A percentile compares a stretch with the other conserved stretches of the same genome.
These are phyloP conservation scores for Citrus glauca DNA, from an alignment of 345 rosid species.

Conservation along the genomic window DNA sequence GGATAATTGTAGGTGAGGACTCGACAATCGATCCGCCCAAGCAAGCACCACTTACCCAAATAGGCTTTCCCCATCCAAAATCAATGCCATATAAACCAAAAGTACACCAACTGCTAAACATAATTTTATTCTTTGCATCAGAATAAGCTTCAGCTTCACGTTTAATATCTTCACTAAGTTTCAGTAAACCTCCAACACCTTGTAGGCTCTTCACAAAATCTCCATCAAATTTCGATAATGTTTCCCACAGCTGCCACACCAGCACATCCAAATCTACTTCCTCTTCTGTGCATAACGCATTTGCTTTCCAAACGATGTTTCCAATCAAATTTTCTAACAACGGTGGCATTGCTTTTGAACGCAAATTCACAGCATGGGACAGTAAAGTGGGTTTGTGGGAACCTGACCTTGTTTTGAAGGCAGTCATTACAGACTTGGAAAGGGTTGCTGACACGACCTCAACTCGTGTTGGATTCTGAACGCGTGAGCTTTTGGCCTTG, in stretches of 20 bases:
- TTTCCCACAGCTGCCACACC: slow-evolving; percentile 1
- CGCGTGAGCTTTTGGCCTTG: slow-evolving; percentile 27
- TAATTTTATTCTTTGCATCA: slow-evolving; percentile 11
- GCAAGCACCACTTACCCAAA: slow-evolving; percentile 13
- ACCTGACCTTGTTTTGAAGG: slow-evolving; percentile 18
- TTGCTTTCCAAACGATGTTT: slow-evolving; percentile 1
- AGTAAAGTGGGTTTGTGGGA: slow-evolving; percentile 30
- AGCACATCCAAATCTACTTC: not conserved
- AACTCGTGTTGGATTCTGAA: slow-evolving; percentile 39
- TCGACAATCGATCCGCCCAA: no score
- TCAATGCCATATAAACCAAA: not conserved
- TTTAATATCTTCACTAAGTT: not conserved
- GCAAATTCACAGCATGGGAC: slow-evolving; percentile 31
- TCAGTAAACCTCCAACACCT: slow-evolving; percentile 9
- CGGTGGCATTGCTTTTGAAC: slow-evolving; percentile 13
- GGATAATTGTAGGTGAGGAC: no score
- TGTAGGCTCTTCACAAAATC: slow-evolving; percentile 16
- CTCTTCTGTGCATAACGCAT: not conserved
- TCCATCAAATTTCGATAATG: slow-evolving; percentile 5
- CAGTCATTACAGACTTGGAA: slow-evolving; percentile 34
- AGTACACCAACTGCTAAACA: not conserved
- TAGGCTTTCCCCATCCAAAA: slow-evolving; percentile 39
- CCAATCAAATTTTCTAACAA: no score
- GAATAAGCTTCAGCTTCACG: not conserved
- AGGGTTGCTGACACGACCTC: slow-evolving; percentile 49